Conservation (phyloP, 2,329 filamentous ascomycete genomes). For the Dryadomyces sulphureus region DNA sequence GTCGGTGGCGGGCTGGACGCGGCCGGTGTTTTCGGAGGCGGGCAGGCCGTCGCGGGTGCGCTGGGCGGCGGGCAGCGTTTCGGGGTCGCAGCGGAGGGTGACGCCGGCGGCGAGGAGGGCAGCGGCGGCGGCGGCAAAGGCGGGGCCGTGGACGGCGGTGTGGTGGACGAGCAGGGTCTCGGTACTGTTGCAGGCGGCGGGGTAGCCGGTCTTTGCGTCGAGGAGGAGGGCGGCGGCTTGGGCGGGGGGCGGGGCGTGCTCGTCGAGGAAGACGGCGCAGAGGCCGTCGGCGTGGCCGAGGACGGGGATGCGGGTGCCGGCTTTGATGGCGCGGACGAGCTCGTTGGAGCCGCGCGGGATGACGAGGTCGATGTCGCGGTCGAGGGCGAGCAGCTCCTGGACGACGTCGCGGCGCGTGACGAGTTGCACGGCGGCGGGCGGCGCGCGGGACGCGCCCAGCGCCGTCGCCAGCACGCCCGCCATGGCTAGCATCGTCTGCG, state of each 20-base stretch:
- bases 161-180: constrained; percentile 83
- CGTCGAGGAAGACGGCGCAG: constrained; percentile 73
- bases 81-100: constrained; percentile 61
- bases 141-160: constrained; percentile 46
- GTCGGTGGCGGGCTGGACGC: constrained; percentile 41
- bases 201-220: constrained; percentile 89
- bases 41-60: constrained; percentile 13
- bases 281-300: constrained; percentile 92
- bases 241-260: constrained; percentile 17
- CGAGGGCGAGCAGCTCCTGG: constrained; percentile 70
- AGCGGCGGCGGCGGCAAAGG: constrained; percentile 51
- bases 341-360: constrained; percentile 88
- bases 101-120: constrained; percentile 67
- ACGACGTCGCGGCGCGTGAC: constrained; percentile 89
- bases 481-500: constrained; percentile 86
- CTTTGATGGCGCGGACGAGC: constrained; percentile 78
- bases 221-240: constrained; percentile 66
- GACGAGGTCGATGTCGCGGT: constrained; percentile 83
- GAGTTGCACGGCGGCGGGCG: constrained; percentile 78
- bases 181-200: constrained; percentile 87
- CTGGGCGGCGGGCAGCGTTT: constrained; percentile 41
- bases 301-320: constrained; percentile 83
- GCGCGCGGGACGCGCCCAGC: constrained; percentile 62
- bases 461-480: constrained; percentile 70
- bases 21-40: constrained; percentile 14